phyloP scores from a whole-genome alignment of 2,329 filamentous ascomycete genomes.

The Diaporthe longicolla region DNA sequence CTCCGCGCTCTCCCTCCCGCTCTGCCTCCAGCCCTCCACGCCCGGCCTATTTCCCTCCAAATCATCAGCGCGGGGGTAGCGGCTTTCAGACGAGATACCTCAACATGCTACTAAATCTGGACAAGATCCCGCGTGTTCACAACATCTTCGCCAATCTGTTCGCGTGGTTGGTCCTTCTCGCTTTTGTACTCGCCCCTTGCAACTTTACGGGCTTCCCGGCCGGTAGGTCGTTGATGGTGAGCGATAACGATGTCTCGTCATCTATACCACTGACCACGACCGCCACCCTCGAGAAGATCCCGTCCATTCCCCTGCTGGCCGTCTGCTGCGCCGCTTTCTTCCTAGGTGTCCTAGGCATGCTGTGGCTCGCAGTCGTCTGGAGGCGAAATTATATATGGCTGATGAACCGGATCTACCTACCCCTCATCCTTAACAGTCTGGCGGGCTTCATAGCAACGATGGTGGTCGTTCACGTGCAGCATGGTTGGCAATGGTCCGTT shows the following conservation, averaged over 20 bases:
- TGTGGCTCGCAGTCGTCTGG: slow-evolving; percentile 60
- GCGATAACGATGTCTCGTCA: slow-evolving; percentile 13
- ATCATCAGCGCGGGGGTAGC: slow-evolving; percentile 36
- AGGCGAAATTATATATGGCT: slow-evolving; percentile 68
- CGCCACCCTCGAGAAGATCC: slow-evolving; percentile 27
- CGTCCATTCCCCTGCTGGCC: slow-evolving; percentile 54
- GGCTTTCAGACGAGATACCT: slow-evolving; percentile 54
- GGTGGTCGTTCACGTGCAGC: slow-evolving; percentile 63
- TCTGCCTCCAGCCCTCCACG: slow-evolving; percentile 1
- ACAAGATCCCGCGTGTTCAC: slow-evolving; percentile 60
- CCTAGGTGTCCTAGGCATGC: slow-evolving; percentile 57
- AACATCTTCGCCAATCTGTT: slow-evolving; percentile 62
- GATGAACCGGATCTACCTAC: slow-evolving; percentile 65
- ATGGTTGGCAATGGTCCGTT: slow-evolving; percentile 59
- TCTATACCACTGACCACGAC: slow-evolving; percentile 25
- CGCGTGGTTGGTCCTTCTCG: slow-evolving; percentile 65
- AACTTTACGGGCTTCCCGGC: slow-evolving; percentile 60
- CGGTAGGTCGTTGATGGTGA: slow-evolving; percentile 16
- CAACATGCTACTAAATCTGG: slow-evolving; percentile 63
- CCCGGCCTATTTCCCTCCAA: background rate
- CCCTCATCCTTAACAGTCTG: slow-evolving; percentile 60
- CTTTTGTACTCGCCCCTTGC: slow-evolving; percentile 66
- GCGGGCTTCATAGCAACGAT: slow-evolving; percentile 65
- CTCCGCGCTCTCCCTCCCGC: background rate
- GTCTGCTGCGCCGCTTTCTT: slow-evolving; percentile 60